Base-by-base conservation (phyloP, 768 basidiomycete species). In the Rossbeevera mucosa region DNA sequence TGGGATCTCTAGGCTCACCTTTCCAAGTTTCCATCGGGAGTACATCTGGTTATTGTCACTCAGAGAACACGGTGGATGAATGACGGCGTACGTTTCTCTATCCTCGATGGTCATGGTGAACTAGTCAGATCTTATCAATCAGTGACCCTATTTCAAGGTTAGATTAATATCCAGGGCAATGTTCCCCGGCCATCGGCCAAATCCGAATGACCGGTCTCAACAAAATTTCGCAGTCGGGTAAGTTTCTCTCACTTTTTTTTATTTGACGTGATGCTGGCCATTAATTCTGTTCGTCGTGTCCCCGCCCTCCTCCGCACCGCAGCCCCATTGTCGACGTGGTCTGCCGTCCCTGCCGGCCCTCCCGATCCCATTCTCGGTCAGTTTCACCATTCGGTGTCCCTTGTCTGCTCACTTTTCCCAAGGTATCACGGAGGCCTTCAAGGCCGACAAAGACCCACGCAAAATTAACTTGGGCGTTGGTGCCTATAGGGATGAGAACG, bases 401-500 rank as follows among this genome's bases (percentile, higher is more conserved):
- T 12, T 13, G 25, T 45, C 9, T 29, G 31, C 51, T 60, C 52
- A 59, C 51, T 30, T 51, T 52, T 42, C 41, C 50, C n/a, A 60
- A 91, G 88, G 91, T 56, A 80, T 99, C 45, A 88, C 90, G 25
- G 95, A 97, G 67, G 92, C 93, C 25, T 99, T 94, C 83, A 96
- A 94, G 76, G 91, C 92, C 41, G 93, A 97, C 81, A 86, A 83
- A 63, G 84, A 89, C 69, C 76, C 89, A 16, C 84, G 85, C 59
- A 98, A 98, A 72, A 95, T 99, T 66, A 99, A 98, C 74, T 79
- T 99, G 53, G 96, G 96, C 65, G 96, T 97, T 59, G 96, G 96
- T 63, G 91, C 92, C 42, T 97, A 94, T 78, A 82, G 96, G 54
- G 94, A 99, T 62, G 91, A 83, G 58, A 78, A 86, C 50, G 96